Conservation (phyloP, 1,139 yeast species). For the Yamadazyma mexicana region DNA sequence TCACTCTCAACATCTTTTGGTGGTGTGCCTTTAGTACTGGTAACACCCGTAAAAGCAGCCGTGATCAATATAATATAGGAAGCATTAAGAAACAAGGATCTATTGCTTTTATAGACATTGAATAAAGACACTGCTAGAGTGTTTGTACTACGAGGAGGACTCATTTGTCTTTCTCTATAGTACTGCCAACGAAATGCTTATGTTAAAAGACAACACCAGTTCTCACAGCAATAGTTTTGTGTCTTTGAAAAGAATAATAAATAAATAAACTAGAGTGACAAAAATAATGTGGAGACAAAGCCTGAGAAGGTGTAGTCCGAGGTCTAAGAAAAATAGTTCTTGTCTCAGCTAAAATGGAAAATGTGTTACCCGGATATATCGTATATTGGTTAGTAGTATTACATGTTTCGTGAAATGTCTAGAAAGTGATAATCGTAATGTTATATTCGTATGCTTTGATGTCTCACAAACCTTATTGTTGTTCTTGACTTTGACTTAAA, state of each 20-base stretch:
- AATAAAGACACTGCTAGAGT: constrained; percentile 28
- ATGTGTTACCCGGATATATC: not conserved
- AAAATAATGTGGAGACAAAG: constrained; percentile 3
- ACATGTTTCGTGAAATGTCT: not conserved
- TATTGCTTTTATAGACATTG: constrained; percentile 43
- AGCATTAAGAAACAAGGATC: constrained; percentile 48
- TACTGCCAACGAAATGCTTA: no score
- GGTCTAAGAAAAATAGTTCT: no score
- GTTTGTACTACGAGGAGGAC: constrained; percentile 5
- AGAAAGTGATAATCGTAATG: not conserved
- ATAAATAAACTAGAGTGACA: no score
- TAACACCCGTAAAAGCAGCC: constrained; percentile 48
- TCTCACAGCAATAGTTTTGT: no score
- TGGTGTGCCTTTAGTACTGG: constrained; percentile 23
- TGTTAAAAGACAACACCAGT: not conserved
- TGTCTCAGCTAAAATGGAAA: no score
- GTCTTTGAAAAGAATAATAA: not conserved
- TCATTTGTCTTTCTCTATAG: constrained; percentile 5
- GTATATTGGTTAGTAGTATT: not conserved
- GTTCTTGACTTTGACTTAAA: not conserved
- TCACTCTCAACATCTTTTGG: constrained; percentile 8
- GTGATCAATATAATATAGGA: constrained; percentile 49
- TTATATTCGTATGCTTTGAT: not conserved
- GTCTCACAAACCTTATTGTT: not conserved
- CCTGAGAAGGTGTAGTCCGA: not conserved